These are phyloP conservation scores for Pythium dissimile DNA, from an alignment of 352 stramenopile species.

Conservation along the genomic window DNA sequence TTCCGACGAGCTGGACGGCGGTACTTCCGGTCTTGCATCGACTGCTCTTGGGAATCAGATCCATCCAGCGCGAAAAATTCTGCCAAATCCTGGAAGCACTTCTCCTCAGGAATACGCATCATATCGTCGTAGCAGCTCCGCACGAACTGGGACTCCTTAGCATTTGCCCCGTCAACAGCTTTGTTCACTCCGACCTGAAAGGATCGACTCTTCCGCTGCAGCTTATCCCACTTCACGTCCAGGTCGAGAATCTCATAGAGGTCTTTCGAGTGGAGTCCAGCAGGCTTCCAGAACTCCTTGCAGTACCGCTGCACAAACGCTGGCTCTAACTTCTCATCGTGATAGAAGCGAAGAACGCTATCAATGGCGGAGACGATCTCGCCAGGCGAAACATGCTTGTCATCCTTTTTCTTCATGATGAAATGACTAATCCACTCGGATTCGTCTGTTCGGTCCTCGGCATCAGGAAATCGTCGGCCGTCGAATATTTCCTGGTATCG, in stretches of 20 bases:
- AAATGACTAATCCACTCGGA: slow-evolving; percentile 88
- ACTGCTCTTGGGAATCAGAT: slow-evolving; percentile 58
- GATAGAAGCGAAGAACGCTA: slow-evolving; percentile 85
- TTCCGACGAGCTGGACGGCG: slow-evolving; percentile 76
- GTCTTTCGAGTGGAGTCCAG: slow-evolving; percentile 74
- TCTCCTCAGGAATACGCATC: slow-evolving; percentile 68
- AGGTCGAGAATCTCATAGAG: slow-evolving; percentile 86
- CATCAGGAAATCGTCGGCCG: slow-evolving; percentile 73
- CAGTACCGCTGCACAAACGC: slow-evolving; percentile 88
- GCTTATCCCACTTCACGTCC: slow-evolving; percentile 87
- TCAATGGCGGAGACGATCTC: slow-evolving; percentile 88
- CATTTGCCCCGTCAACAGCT: slow-evolving; percentile 59
- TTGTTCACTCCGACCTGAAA: slow-evolving; percentile 67
- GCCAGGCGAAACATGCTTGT: slow-evolving; percentile 42
- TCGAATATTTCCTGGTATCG: slow-evolving; percentile 76
- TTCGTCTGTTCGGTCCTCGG: slow-evolving; percentile 80
- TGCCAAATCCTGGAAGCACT: slow-evolving; percentile 81
- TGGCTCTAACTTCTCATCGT: slow-evolving; percentile 86
- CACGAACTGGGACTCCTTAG: slow-evolving; percentile 77
- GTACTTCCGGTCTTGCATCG: slow-evolving; percentile 54
- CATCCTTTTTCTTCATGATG: slow-evolving; percentile 78
- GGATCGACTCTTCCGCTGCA: slow-evolving; percentile 76
- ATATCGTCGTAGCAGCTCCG: slow-evolving; percentile 81
- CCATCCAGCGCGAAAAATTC: slow-evolving; percentile 83
- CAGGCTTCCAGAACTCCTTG: slow-evolving; percentile 89